Conservation (phyloP, 2,329 filamentous ascomycete species). For the Aaosphaeria arxii region DNA sequence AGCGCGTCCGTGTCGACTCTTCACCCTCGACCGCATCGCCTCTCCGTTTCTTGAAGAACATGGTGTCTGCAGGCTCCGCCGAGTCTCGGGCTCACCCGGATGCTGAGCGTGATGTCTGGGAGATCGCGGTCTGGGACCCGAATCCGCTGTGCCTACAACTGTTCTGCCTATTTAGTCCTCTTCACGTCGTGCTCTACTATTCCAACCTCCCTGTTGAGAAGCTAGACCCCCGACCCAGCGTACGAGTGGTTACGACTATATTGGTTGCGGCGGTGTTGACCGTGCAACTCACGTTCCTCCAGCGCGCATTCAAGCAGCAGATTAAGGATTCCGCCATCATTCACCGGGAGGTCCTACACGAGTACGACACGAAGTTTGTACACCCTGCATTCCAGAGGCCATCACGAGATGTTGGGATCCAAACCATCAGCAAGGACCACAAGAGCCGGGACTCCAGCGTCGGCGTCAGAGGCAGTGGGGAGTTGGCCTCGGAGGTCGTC, state of each 20-base stretch:
- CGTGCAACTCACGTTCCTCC: constrained; percentile 70
- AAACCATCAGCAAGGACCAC: constrained; percentile 53
- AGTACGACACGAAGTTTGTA: constrained; percentile 95
- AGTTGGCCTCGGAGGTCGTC: constrained; percentile 52
- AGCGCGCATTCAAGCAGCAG: constrained; percentile 75
- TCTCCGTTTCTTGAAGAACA: constrained; percentile 66
- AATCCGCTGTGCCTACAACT: constrained; percentile 77
- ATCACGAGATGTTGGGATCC: constrained; percentile 75
- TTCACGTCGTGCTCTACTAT: constrained; percentile 88
- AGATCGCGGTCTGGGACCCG: constrained; percentile 90
- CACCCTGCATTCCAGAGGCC: constrained; percentile 82
- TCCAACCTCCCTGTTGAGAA: constrained; percentile 76
- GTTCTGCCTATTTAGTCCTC: constrained; percentile 89
- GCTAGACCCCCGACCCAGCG: constrained; percentile 76
- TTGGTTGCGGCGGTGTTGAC: constrained; percentile 73
- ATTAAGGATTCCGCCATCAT: constrained; percentile 80
- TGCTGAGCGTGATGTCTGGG: constrained; percentile 85
- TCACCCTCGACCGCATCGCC: constrained; percentile 77
- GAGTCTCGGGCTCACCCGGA: constrained; percentile 82
- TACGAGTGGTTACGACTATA: constrained; percentile 82
- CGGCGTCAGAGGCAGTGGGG: constrained; percentile 38
- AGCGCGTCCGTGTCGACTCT: constrained; percentile 83
- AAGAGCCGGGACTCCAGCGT: constrained; percentile 26
- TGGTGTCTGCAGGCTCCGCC: constrained; percentile 65
- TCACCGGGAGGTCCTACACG: constrained; percentile 86